Conservation (phyloP, 306 rosid species). For the Cicer yamashitae region DNA sequence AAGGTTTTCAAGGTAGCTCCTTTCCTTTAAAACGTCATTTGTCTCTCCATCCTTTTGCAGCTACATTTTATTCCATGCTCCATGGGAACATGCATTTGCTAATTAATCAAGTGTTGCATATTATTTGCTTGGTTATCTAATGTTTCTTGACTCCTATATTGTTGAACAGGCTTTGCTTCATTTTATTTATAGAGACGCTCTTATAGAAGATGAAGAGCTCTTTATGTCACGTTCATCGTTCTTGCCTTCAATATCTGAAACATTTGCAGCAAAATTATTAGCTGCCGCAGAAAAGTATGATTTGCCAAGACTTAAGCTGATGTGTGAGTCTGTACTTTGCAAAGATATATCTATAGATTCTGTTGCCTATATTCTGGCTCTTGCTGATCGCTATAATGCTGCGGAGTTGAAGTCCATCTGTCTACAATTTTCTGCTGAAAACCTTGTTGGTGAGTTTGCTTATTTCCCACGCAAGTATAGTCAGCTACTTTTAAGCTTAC, state of each 20-base stretch:
- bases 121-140: conserved; percentile 39
- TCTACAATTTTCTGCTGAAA: conserved; percentile 90
- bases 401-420: conserved; percentile 85
- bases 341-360: conserved; percentile 87
- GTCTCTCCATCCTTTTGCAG: neutral
- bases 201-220: conserved; percentile 81
- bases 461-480: conserved; percentile 7
- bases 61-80: conserved; percentile 27
- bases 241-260: conserved; percentile 64
- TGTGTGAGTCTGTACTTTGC: conserved; percentile 97
- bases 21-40: conserved; percentile 1
- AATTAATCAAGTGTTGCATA: conserved; percentile 13
- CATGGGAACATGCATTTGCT: neutral
- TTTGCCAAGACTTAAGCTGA: conserved; percentile 83
- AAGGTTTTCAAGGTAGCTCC: conserved; percentile 87
- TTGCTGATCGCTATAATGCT: conserved; percentile 87
- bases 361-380: conserved; percentile 85
- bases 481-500: conserved; percentile 10
- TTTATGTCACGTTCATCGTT: conserved; percentile 68
- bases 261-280: conserved; percentile 84
- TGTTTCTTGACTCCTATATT: conserved; percentile 44
- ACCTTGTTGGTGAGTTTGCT: conserved; percentile 81
- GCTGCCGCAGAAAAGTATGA: conserved; percentile 89
- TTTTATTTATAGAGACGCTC: conserved; percentile 83
- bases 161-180: conserved; percentile 88